A percentile compares a stretch with the other conserved stretches of the same genome.
Conservation (phyloP, 768 basidiomycete species). For the Termitomyces titanicus region DNA sequence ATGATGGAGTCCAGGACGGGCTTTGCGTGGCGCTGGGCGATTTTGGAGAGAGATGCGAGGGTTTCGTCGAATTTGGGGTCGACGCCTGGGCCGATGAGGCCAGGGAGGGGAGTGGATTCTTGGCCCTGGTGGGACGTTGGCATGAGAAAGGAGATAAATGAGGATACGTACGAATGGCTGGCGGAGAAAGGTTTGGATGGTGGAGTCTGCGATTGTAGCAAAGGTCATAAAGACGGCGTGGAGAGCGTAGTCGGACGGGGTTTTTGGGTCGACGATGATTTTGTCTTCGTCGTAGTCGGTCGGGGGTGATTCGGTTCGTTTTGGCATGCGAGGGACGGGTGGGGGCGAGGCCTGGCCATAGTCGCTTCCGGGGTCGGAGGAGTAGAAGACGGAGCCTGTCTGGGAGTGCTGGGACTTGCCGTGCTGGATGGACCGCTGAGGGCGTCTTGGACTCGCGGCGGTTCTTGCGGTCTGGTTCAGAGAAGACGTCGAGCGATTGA, state of each 20-base stretch:
- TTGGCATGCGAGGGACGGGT: slow-evolving; percentile 76
- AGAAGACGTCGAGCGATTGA: slow-evolving; percentile 79
- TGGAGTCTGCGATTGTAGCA: slow-evolving; percentile 72
- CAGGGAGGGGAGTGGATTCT: slow-evolving; percentile 56
- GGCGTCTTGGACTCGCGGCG: slow-evolving; percentile 44
- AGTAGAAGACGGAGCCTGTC: slow-evolving; percentile 68
- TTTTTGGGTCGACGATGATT: slow-evolving; percentile 67
- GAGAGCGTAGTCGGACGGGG: slow-evolving; percentile 84
- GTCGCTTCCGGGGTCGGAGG: slow-evolving; percentile 72
- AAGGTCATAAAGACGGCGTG: slow-evolving; percentile 89
- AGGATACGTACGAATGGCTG: slow-evolving; percentile 54
- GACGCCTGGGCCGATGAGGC: slow-evolving; percentile 65
- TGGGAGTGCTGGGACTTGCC: slow-evolving; percentile 78
- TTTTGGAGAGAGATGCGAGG: slow-evolving; percentile 79
- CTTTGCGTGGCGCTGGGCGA: slow-evolving; percentile 81
- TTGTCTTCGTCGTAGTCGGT: slow-evolving; percentile 65
- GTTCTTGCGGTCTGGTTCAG: slow-evolving; percentile 46
- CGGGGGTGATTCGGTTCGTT: slow-evolving; percentile 52
- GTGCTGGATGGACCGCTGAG: slow-evolving; percentile 51
- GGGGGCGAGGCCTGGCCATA: slow-evolving; percentile 64
- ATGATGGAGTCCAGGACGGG: slow-evolving; percentile 83
- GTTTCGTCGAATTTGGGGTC: slow-evolving; percentile 83
- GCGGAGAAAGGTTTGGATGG: slow-evolving; percentile 73
- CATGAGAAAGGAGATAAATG: background rate
- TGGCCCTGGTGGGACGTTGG: slow-evolving; percentile 45